Percentiles rank a stretch among this genome's conserved stretches.
These are phyloP conservation scores for Melampsora larici-populina DNA, from an alignment of 1,284 basidiomycete genomes.

Conservation along the genomic window DNA sequence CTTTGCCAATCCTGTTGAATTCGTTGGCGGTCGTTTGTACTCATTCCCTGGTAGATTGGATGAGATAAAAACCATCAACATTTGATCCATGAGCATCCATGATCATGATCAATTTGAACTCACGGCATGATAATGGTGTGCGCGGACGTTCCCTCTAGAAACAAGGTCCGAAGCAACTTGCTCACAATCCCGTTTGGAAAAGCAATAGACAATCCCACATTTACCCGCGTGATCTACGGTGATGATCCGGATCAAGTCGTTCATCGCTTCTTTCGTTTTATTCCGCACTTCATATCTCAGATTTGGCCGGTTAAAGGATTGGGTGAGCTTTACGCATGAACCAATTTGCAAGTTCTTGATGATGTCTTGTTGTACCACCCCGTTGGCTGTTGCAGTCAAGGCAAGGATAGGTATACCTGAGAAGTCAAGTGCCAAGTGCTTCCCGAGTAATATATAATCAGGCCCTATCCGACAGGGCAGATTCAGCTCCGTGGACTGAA, in stretches of 20 bases:
- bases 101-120: neutral
- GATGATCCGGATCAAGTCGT: conserved; percentile 73
- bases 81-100: neutral
- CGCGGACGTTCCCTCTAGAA: conserved; percentile 62
- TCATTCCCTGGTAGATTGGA: conserved; percentile 57
- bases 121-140: conserved; percentile 80
- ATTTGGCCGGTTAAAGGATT: conserved; percentile 91
- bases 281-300: conserved; percentile 66
- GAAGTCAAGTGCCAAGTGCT: conserved; percentile 66
- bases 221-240: conserved; percentile 61
- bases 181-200: conserved; percentile 71
- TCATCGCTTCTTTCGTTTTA: conserved; percentile 59
- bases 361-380: conserved; percentile 74
- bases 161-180: conserved; percentile 68
- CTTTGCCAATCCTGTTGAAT: conserved; percentile 73
- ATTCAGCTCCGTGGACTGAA: neutral
- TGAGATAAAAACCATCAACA: neutral
- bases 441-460: conserved; percentile 61
- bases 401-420: conserved; percentile 87
- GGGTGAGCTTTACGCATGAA: conserved; percentile 64
- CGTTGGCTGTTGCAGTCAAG: conserved; percentile 87
- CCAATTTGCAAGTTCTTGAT: conserved; percentile 66
- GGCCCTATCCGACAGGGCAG: conserved; percentile 44
- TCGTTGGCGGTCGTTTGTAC: conserved; percentile 63
- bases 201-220: conserved; percentile 85